Evolutionary conservation across 2,329 filamentous ascomycete species (phyloP).

Genomic region (Colletotrichum higginsianum): DNA sequence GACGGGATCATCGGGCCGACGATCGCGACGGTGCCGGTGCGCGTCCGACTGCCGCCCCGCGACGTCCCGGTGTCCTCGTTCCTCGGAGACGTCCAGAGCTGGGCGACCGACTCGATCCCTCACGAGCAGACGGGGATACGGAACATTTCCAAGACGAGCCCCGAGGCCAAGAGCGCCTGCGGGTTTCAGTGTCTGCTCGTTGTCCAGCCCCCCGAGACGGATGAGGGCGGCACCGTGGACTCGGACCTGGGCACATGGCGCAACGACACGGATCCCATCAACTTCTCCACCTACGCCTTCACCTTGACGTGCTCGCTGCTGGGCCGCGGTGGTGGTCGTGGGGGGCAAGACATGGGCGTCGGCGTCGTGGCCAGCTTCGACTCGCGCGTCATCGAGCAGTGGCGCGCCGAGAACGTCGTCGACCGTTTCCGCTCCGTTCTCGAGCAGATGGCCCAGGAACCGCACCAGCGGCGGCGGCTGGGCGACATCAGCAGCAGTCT

Average conservation of each 20-base stretch:
- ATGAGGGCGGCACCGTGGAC: not conserved
- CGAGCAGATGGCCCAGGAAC: not conserved
- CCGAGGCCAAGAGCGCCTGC: conserved; percentile 32
- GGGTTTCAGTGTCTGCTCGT: conserved; percentile 29
- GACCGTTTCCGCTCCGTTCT: not conserved
- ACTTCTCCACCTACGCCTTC: conserved; percentile 1
- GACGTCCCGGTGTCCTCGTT: conserved; percentile 18
- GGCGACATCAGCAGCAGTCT: not conserved
- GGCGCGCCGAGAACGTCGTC: not conserved
- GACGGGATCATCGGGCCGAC: conserved; percentile 44
- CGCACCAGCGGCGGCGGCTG: not conserved
- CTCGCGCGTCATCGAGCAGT: not conserved
- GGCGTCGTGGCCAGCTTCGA: not conserved
- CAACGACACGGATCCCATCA: not conserved
- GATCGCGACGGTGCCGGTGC: conserved; percentile 45
- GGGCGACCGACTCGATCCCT: conserved; percentile 37
- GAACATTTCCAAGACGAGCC: conserved; percentile 41
- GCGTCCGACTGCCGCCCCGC: conserved; percentile 42
- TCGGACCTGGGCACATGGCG: not conserved
- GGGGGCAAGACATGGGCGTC: not conserved
- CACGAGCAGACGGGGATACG: conserved; percentile 45
- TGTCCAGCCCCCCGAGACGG: conserved; percentile 27
- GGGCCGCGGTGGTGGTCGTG: too few species aligned
- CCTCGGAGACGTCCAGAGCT: conserved; percentile 35
- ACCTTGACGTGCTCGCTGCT: not conserved